Evolutionary conservation across 495 filamentous ascomycete genomes (phyloP).

Genomic region (Filosporella fistucella): DNA sequence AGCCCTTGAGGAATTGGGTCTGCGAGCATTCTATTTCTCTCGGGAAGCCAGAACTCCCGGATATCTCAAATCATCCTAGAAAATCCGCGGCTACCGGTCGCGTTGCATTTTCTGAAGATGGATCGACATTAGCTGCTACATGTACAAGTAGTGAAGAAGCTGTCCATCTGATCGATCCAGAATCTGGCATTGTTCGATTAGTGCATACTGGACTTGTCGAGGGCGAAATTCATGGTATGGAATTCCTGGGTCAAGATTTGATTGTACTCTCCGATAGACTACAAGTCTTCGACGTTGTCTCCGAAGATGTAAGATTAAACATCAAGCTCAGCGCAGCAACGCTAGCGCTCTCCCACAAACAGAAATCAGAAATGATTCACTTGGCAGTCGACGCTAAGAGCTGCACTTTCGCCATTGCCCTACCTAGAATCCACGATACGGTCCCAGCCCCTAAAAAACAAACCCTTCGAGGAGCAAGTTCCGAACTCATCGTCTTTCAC

Average conservation of each 20-base stretch:
- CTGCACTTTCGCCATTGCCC: conserved; percentile 53
- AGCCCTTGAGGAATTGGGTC: conserved; percentile 64
- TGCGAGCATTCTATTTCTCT: conserved; percentile 59
- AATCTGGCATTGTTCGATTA: conserved; percentile 47
- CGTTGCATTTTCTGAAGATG: conserved; percentile 78
- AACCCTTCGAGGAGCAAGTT: conserved; percentile 19
- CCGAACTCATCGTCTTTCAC: conserved; percentile 54
- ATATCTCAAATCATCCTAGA: conserved; percentile 19
- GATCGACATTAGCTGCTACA: conserved; percentile 71
- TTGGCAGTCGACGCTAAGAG: conserved; percentile 55
- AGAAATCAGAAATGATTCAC: conserved; percentile 40
- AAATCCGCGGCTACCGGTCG: conserved; percentile 35
- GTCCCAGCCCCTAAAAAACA: not conserved
- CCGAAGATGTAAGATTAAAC: conserved; percentile 49
- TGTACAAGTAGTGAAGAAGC: conserved; percentile 38
- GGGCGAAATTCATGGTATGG: conserved; percentile 49
- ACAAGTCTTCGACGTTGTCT: conserved; percentile 62
- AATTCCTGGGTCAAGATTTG: conserved; percentile 54
- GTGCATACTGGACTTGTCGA: conserved; percentile 50
- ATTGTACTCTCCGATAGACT: conserved; percentile 60
- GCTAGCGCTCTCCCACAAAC: conserved; percentile 26
- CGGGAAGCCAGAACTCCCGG: conserved; percentile 33
- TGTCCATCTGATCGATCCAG: conserved; percentile 57
- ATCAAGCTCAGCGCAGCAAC: conserved; percentile 31
- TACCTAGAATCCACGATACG: conserved; percentile 28